phyloP scores from a whole-genome alignment of 352 stramenopile genomes.

The Globisporangium radiosum region DNA sequence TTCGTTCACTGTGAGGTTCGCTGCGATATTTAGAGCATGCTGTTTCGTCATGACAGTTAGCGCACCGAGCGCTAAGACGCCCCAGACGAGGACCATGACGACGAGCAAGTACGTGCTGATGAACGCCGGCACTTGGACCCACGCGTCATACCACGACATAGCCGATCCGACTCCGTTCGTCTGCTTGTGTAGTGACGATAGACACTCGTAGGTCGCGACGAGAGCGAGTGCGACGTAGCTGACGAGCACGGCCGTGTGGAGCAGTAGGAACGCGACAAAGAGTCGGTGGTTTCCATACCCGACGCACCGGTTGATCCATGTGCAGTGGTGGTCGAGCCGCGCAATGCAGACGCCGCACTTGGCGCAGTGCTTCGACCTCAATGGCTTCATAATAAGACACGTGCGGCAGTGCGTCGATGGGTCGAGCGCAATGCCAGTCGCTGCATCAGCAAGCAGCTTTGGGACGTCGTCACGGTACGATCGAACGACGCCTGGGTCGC shows the following conservation, averaged over 20 bases:
- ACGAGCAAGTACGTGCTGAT: conserved; percentile 47
- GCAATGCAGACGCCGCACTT: conserved; percentile 73
- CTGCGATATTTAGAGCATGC: conserved; percentile 53
- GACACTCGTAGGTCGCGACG: conserved; percentile 32
- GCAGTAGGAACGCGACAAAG: conserved; percentile 73
- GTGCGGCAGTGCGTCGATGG: conserved; percentile 55
- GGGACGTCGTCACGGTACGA: conserved; percentile 50
- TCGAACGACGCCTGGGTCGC: conserved; percentile 45
- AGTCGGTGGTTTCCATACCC: conserved; percentile 72
- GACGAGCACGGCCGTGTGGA: conserved; percentile 46
- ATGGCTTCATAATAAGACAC: conserved; percentile 59
- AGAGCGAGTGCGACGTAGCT: conserved; percentile 40
- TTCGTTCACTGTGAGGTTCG: conserved; percentile 81
- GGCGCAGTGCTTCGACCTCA: conserved; percentile 78
- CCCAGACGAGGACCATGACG: conserved; percentile 59
- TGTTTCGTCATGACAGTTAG: conserved; percentile 58
- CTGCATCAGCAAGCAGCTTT: conserved; percentile 40
- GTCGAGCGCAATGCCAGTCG: conserved; percentile 30
- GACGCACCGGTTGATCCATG: conserved; percentile 83
- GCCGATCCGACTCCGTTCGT: neutral
- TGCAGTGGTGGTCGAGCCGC: conserved; percentile 84
- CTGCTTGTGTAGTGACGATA: conserved; percentile 23
- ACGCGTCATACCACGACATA: conserved; percentile 48
- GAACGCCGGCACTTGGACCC: conserved; percentile 49
- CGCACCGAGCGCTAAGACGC: conserved; percentile 31